phyloP scores from a whole-genome alignment of 441 rosid genomes.

The Pelargonium citronellum region DNA sequence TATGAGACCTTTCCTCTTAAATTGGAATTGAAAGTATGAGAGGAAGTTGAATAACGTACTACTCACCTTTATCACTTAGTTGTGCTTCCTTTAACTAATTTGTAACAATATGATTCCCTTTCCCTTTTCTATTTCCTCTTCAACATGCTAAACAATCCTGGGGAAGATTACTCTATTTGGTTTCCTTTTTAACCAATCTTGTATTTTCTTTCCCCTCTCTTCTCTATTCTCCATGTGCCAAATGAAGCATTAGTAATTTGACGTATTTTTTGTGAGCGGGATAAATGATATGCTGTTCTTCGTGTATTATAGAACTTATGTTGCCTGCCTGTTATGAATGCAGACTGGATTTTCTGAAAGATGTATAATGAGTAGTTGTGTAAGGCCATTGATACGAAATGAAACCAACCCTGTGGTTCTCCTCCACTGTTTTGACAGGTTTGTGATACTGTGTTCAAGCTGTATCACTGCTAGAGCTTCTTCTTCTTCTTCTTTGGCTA shows the following conservation, averaged over 20 bases:
- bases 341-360: constrained; percentile 37
- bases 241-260: not conserved
- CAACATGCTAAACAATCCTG: not conserved
- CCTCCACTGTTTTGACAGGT: constrained; percentile 78
- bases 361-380: constrained; percentile 57
- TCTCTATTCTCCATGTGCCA: not conserved
- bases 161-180: not conserved
- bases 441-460: not conserved
- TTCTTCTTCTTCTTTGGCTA: not conserved
- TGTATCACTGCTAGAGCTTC: not conserved
- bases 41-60: no score
- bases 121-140: not conserved
- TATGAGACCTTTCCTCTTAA: no score
- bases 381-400: constrained; percentile 38
- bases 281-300: not conserved
- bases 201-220: not conserved
- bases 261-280: not conserved
- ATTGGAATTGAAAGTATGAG: no score
- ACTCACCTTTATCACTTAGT: no score
- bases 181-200: not conserved
- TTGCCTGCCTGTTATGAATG: constrained; percentile 8
- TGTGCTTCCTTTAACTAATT: no score
- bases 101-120: no score
- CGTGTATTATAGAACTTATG: not conserved
- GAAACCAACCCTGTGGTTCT: constrained; percentile 48